Base-by-base conservation (phyloP, 768 basidiomycete species). In the Mycena filopes region DNA sequence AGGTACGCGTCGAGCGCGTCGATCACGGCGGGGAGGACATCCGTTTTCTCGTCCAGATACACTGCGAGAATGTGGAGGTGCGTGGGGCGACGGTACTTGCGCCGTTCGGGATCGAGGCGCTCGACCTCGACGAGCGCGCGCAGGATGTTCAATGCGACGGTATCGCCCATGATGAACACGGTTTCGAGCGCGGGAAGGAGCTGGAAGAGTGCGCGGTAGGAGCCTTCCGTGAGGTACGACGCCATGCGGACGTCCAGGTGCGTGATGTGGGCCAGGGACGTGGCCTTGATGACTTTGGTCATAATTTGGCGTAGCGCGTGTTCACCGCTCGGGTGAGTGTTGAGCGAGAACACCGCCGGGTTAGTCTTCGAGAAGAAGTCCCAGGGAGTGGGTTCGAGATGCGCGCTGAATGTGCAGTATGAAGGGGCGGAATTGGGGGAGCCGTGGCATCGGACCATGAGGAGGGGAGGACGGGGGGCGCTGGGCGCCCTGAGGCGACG, bases 261-360 rank as follows among this genome's bases (percentile, higher is more conserved):
- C 5, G 57, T 59, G 36, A 65, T 65, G 0, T 9, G 21, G 3
- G 46, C 43, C 11, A 18, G 23, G 8, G 63, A 57, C 18, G 47
- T 5, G 10, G 63, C 63, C 12, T 59, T 53, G n/a, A 65, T n/a
- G 23, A 65, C n/a, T 20, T 65, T 65, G 2, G 50, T 20, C 16
- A 55, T 10, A 26, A 65, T 65, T 28, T 59, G 56, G n/a, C 63
- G 63, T 15, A 65, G 51, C 4, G 12, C 57, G 15, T 1, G 3
- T 26, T 58, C 45, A 15, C 33, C 31, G 2, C 1, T 3, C 12
- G 63, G 63, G 25, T 59, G 57, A 10, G 21, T 54, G 43, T 46
- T 65, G 5, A 65, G 26, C n/a, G 28, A 21, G 26, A 65, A 13
- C n/a, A n/a, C n/a, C n/a, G n/a, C n/a, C n/a, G n/a, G n/a, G n/a